Evolutionary conservation across 768 basidiomycete genomes (phyloP).

Genomic region (Austroboletus eburneus): DNA sequence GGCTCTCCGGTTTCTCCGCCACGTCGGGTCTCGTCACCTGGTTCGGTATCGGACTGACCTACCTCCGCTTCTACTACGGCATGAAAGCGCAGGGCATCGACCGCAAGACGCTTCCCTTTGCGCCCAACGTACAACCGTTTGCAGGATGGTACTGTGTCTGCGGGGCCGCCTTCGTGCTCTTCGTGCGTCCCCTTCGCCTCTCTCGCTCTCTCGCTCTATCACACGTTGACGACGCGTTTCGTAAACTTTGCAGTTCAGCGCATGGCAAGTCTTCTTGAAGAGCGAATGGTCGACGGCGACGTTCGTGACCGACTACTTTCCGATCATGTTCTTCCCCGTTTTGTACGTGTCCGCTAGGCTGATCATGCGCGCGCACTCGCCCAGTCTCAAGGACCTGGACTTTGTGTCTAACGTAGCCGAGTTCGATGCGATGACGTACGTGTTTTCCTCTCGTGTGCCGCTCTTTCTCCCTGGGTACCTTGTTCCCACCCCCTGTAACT

Average conservation of each 20-base stretch:
- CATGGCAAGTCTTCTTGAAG: conserved; percentile 40
- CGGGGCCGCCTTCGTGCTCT: conserved; percentile 26
- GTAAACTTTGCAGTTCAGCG: conserved; percentile 35
- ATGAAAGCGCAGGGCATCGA: conserved; percentile 46
- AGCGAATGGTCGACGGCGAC: conserved; percentile 35
- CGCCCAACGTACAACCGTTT: conserved; percentile 38
- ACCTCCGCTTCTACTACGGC: conserved; percentile 46
- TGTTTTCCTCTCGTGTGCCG: neutral
- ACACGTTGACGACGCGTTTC: too few relatives aligned
- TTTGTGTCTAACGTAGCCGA: conserved; percentile 23
- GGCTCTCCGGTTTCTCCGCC: conserved; percentile 35
- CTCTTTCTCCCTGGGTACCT: too few relatives aligned
- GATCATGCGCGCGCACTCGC: conserved; percentile 4
- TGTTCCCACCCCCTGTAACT: too few relatives aligned
- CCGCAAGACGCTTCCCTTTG: conserved; percentile 44
- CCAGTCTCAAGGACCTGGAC: conserved; percentile 23
- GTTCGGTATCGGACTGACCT: conserved; percentile 43
- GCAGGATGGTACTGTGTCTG: conserved; percentile 35
- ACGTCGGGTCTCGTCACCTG: conserved; percentile 42
- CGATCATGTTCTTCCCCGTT: conserved; percentile 43
- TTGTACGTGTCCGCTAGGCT: conserved; percentile 35
- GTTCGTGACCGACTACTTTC: conserved; percentile 42
- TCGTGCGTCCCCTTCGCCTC: conserved; percentile 28
- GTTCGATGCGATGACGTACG: conserved; percentile 28
- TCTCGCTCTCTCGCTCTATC: too few relatives aligned